A percentile compares a stretch with the other conserved stretches of the same genome.
These are phyloP conservation scores for Chaetothyriales sp. DNA, from an alignment of 2,329 filamentous ascomycete genomes.

Conservation along the genomic window DNA sequence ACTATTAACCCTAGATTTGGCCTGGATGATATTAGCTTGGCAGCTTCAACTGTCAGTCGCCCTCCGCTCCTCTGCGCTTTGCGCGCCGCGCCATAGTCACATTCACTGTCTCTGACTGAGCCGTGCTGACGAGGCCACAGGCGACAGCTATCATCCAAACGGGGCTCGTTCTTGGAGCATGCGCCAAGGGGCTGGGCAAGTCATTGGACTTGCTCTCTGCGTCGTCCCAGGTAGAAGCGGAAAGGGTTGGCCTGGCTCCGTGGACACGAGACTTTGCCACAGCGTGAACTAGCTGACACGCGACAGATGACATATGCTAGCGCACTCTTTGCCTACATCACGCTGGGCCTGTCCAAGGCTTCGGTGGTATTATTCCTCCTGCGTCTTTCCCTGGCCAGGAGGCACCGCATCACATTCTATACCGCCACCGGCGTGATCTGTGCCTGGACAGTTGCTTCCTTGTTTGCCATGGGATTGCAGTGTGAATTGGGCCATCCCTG, in stretches of 20 bases:
- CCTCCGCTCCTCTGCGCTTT: background rate
- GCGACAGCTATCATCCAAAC: conserved; percentile 21
- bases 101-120: background rate
- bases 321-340: conserved; percentile 30
- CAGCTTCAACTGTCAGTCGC: conserved; percentile 11
- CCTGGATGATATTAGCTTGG: conserved; percentile 21
- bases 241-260: background rate
- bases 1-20: conserved; percentile 25
- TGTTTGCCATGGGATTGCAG: conserved; percentile 24
- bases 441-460: conserved; percentile 26
- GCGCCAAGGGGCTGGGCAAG: conserved; percentile 23
- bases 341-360: conserved; percentile 31
- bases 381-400: conserved; percentile 31
- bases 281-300: conserved; percentile 20
- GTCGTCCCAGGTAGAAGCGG: background rate
- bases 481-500: no score
- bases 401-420: conserved; percentile 26
- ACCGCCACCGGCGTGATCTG: conserved; percentile 25
- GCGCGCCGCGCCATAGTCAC: background rate
- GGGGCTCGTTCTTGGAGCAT: conserved; percentile 20
- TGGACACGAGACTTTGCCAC: background rate
- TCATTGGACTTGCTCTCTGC: conserved; percentile 17
- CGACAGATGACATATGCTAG: conserved; percentile 26
- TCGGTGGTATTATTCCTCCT: conserved; percentile 31
- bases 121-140: conserved; percentile 10